Evolutionary conservation across 2,329 filamentous ascomycete species (phyloP).

Genomic region (Colletotrichum camelliae): DNA sequence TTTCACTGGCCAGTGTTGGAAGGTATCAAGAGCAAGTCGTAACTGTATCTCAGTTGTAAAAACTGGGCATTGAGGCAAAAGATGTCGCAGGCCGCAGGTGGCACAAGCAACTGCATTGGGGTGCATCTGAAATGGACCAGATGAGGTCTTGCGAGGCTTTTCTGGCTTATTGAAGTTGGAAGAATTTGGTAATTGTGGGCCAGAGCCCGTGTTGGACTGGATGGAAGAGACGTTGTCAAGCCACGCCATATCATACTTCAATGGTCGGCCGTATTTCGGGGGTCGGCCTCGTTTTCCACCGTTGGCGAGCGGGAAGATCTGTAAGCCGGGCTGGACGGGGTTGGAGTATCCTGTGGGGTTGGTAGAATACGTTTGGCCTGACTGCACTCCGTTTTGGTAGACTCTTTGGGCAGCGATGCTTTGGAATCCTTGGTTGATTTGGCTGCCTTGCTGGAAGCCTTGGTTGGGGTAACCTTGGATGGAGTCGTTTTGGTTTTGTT

Average conservation of each 20-base stretch:
- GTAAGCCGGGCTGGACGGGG: neutral
- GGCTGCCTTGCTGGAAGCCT: neutral
- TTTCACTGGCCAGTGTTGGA: neutral
- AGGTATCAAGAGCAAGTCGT: slow-evolving; percentile 18
- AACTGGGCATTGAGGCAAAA: neutral
- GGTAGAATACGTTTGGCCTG: neutral
- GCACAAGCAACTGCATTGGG: slow-evolving; percentile 1
- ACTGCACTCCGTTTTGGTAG: neutral
- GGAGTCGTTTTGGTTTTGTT: neutral
- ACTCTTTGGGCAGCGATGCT: neutral
- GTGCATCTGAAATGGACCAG: neutral
- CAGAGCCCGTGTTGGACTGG: neutral
- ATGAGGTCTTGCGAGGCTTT: neutral
- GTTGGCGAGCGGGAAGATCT: neutral
- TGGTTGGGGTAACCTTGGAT: neutral
- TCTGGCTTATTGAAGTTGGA: neutral
- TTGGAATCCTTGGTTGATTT: neutral
- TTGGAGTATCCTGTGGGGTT: neutral
- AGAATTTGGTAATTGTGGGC: neutral
- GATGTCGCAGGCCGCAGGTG: slow-evolving; percentile 6
- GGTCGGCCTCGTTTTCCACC: neutral
- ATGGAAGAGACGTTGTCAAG: neutral
- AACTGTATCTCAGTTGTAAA: slow-evolving; percentile 9
- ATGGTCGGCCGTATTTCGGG: neutral
- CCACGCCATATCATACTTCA: slow-evolving; percentile 9